Base-by-base conservation (phyloP, 495 filamentous ascomycete genomes). In the Annulohypoxylon maeteangense region DNA sequence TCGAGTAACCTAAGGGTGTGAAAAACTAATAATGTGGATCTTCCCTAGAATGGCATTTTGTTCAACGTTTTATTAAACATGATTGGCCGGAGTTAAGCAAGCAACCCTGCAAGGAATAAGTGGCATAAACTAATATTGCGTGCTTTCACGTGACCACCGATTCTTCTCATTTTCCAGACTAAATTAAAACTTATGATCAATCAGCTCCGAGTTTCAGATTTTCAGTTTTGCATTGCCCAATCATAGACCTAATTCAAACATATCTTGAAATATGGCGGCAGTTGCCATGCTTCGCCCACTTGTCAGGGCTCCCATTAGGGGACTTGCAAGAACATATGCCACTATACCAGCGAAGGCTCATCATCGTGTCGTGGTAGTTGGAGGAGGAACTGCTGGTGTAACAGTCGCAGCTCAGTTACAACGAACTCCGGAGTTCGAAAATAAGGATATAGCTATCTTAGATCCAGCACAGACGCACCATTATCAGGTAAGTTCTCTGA, bases 281-380 rank as follows among this genome's bases (percentile, higher is more conserved):
- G 45, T 63, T 55, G 22, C 67, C 48, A 47, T 67, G 11, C 65
- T 75, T 36, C 75, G 75, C 36, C 75, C 74, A 31, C 56, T 77
- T 42, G 57, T 59, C 31, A 56, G 70, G n/a, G 65, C 36, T 50
- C 67, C 75, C 6, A 31, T 42, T 2, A 65, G 54, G 27, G 42
- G 45, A 23, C 25, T 75, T 20, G 55, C 55, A 38, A 66, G 75
- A 27, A 75, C 67, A 5, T 77, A 75, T 31, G 73, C 75, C 14
- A 77, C 75, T 1, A 74, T 74, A 68, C 74, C 75, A n/a, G 55
- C 82, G 1, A 77, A 74, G 29, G 57, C 73, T 20, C 75, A 82
- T 66, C 89, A 91, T 81, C 87, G 85, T 61, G 81, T 91, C 20
- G 87, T 91, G 27, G 84, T 91, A 7, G 82, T 91, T 45, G 89